Evolutionary conservation across 2,329 filamentous ascomycete genomes (phyloP).

Genomic region (Immersiporthe knoxdaviesiana): DNA sequence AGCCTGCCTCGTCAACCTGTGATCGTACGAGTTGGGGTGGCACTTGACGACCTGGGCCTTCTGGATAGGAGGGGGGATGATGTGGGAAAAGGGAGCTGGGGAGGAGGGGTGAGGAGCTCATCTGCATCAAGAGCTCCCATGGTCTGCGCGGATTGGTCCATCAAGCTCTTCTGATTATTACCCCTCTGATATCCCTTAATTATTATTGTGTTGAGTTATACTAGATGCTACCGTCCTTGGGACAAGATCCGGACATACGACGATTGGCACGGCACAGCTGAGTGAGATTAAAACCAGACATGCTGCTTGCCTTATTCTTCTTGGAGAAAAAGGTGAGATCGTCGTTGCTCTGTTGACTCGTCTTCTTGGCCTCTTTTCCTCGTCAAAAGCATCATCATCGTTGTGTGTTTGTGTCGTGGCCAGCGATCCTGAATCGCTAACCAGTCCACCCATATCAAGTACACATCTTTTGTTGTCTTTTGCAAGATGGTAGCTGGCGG

Average conservation of each 20-base stretch:
- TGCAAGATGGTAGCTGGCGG: conserved; percentile 46
- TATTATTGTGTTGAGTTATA: not conserved
- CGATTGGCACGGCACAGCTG: not conserved
- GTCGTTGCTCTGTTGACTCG: not conserved
- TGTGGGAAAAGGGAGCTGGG: not conserved
- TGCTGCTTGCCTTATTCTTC: not conserved
- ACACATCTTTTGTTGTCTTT: not conserved
- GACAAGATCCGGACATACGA: not conserved
- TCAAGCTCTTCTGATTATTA: not conserved
- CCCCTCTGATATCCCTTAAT: not conserved
- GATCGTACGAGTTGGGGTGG: not conserved
- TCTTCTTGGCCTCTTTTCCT: not conserved
- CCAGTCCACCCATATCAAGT: not conserved
- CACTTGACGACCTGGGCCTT: not conserved
- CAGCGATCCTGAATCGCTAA: not conserved
- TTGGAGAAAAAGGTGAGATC: not conserved
- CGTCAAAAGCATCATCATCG: not conserved
- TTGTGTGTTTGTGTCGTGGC: not conserved
- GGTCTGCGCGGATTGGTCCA: not conserved
- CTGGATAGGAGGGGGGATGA: not conserved
- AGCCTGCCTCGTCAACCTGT: not conserved
- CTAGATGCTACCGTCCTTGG: not conserved
- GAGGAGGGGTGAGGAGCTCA: not conserved
- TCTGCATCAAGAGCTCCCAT: not conserved
- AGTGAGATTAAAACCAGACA: not conserved